phyloP scores from a whole-genome alignment of 495 filamentous ascomycete genomes.

The Penicillium malachiteum region DNA sequence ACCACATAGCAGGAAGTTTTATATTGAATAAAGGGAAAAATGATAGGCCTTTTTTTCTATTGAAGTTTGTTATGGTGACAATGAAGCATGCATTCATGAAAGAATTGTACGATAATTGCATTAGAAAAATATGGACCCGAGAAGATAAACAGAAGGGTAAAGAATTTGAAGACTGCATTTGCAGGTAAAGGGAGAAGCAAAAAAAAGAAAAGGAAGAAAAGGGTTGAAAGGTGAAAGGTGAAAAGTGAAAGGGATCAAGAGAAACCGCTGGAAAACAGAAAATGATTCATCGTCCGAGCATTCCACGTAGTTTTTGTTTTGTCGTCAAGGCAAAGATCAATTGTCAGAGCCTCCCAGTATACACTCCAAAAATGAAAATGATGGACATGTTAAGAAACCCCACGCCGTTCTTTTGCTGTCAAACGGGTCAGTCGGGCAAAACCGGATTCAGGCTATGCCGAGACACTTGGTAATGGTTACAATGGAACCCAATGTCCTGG shows the following conservation, averaged over 20 bases:
- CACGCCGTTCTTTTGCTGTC: not conserved
- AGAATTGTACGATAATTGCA: slow-evolving; percentile 21
- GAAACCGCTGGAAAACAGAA: slow-evolving; percentile 13
- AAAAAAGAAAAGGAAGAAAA: slow-evolving; percentile 4
- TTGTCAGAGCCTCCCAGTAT: slow-evolving; percentile 8
- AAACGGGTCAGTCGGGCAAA: slow-evolving; percentile 4
- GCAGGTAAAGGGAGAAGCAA: slow-evolving; percentile 9
- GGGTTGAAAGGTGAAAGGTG: slow-evolving; percentile 6
- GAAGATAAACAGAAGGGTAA: slow-evolving; percentile 19
- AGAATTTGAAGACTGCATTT: slow-evolving; percentile 9
- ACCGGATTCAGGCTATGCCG: not conserved
- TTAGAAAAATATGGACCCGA: slow-evolving; percentile 33
- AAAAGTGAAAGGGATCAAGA: slow-evolving; percentile 7
- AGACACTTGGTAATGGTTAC: not conserved
- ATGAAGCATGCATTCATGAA: not conserved
- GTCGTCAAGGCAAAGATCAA: slow-evolving; percentile 12
- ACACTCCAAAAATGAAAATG: slow-evolving; percentile 15
- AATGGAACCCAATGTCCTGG: not conserved
- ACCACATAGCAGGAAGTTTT: too few species aligned
- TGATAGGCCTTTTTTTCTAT: too few species aligned
- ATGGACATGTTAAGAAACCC: slow-evolving; percentile 3
- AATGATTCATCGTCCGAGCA: slow-evolving; percentile 19
- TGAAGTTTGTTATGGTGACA: too few species aligned
- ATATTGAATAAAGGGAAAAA: too few species aligned
- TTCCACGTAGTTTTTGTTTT: slow-evolving; percentile 20